Conservation (phyloP, 768 basidiomycete species). For the Amanita pallidorosea region DNA sequence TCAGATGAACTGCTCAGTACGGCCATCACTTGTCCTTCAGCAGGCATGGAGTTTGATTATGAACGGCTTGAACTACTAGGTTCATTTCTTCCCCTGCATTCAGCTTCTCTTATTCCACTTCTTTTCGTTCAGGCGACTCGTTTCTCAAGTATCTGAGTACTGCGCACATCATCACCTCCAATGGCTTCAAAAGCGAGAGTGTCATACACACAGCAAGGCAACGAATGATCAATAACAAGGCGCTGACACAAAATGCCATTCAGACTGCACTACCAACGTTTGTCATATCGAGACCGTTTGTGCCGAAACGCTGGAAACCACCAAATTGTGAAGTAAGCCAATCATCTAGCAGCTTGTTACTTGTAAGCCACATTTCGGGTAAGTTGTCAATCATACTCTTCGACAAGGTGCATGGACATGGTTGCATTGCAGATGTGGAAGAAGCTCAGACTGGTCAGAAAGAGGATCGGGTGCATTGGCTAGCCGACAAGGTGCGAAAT, state of each 20-base stretch:
- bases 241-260: conserved; percentile 44
- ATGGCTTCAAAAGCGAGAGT: conserved; percentile 56
- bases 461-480: conserved; percentile 37
- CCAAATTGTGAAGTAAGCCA: conserved; percentile 25
- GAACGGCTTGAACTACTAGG: conserved; percentile 80
- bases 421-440: not conserved
- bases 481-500: conserved; percentile 65
- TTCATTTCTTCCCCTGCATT: conserved; percentile 18
- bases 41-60: conserved; percentile 63
- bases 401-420: not conserved
- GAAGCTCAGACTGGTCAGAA: conserved; percentile 7
- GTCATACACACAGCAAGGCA: conserved; percentile 57
- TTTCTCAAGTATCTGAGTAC: conserved; percentile 75
- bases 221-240: conserved; percentile 65
- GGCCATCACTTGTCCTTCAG: conserved; percentile 64
- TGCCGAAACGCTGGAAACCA: conserved; percentile 56
- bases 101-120: conserved; percentile 5
- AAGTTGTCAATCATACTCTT: not conserved
- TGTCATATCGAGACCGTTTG: conserved; percentile 64
- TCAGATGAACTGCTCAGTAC: conserved; percentile 47
- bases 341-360: conserved; percentile 1
- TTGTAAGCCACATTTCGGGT: not conserved
- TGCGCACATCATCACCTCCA: conserved; percentile 61
- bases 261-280: conserved; percentile 56
- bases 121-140: conserved; percentile 49